Percentiles rank a stretch among this genome's conserved stretches.
phyloP scores from a whole-genome alignment of 805 yeast genomes.

The Torulaspora quercuum region DNA sequence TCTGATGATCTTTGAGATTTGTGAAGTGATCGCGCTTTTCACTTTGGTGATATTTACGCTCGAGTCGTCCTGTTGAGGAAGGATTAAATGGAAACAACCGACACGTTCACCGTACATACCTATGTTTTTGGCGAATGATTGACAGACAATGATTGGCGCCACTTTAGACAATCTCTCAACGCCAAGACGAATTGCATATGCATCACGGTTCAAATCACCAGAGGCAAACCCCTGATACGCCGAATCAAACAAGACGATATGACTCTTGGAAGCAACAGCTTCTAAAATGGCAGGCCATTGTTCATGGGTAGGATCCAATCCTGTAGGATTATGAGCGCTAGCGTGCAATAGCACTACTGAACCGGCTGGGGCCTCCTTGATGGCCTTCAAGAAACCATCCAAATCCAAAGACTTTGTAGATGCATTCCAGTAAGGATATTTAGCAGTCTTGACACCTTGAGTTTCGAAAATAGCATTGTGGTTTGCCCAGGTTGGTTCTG shows the following conservation, averaged over 20 bases:
- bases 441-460: slow-evolving; percentile 61
- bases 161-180: slow-evolving; percentile 44
- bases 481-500: slow-evolving; percentile 97
- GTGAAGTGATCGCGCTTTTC: slow-evolving; percentile 62
- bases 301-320: slow-evolving; percentile 81
- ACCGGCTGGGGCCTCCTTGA: slow-evolving; percentile 66
- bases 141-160: slow-evolving; percentile 73
- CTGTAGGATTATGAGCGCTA: slow-evolving; percentile 98
- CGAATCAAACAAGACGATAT: slow-evolving; percentile 83
- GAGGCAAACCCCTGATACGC: slow-evolving; percentile 98
- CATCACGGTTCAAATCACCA: slow-evolving; percentile 79
- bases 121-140: slow-evolving; percentile 93
- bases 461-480: slow-evolving; percentile 78
- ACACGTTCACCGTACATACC: slow-evolving; percentile 98
- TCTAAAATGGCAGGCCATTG: slow-evolving; percentile 75
- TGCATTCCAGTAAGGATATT: slow-evolving; percentile 85
- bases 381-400: slow-evolving; percentile 59
- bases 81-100: slow-evolving; percentile 82
- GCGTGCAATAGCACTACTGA: slow-evolving; percentile 85
- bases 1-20: slow-evolving; percentile 70
- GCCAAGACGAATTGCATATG: slow-evolving; percentile 68
- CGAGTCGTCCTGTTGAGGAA: slow-evolving; percentile 39
- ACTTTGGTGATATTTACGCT: slow-evolving; percentile 39
- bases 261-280: slow-evolving; percentile 56
- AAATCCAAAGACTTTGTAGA: slow-evolving; percentile 67